These are phyloP conservation scores for Gelatoporia subvermispora DNA, from an alignment of 768 basidiomycete genomes.

Conservation along the genomic window DNA sequence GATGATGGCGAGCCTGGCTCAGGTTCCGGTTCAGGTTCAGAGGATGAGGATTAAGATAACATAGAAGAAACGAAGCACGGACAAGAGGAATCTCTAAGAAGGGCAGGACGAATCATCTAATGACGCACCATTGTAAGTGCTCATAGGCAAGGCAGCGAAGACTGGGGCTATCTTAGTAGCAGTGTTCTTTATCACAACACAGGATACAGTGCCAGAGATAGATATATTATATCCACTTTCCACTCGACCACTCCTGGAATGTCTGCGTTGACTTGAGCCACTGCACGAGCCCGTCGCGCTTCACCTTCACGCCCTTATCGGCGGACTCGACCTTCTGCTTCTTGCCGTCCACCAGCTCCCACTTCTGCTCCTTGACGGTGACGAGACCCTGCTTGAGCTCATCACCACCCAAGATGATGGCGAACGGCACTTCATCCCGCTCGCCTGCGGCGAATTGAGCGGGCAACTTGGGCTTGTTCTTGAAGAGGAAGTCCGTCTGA, in stretches of 20 bases:
- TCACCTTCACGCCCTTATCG: conserved; percentile 45
- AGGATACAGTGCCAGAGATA: neutral
- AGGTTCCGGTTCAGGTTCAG: conserved; percentile 23
- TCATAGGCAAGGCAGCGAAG: too few species aligned
- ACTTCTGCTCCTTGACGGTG: conserved; percentile 86
- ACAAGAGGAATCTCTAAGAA: too few species aligned
- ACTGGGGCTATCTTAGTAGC: too few species aligned
- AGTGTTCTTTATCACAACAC: neutral
- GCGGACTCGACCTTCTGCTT: conserved; percentile 51
- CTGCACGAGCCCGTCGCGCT: conserved; percentile 27
- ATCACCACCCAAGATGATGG: conserved; percentile 82
- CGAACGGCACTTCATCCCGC: conserved; percentile 89
- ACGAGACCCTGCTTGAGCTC: conserved; percentile 84
- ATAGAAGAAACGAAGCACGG: too few species aligned
- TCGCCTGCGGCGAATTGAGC: conserved; percentile 89
- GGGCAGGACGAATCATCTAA: too few species aligned
- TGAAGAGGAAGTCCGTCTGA: conserved; percentile 89
- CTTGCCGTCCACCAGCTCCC: conserved; percentile 70
- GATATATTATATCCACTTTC: conserved; percentile 18
- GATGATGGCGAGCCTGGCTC: conserved; percentile 25
- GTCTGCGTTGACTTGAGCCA: conserved; percentile 28
- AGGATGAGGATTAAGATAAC: conserved; percentile 18
- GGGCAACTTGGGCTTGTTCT: conserved; percentile 83
- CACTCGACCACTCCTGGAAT: conserved; percentile 27
- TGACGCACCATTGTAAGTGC: too few species aligned